These are phyloP conservation scores for Mesembryanthemum crystallinum DNA, from an alignment of 148 eudicot genomes.

Conservation along the genomic window DNA sequence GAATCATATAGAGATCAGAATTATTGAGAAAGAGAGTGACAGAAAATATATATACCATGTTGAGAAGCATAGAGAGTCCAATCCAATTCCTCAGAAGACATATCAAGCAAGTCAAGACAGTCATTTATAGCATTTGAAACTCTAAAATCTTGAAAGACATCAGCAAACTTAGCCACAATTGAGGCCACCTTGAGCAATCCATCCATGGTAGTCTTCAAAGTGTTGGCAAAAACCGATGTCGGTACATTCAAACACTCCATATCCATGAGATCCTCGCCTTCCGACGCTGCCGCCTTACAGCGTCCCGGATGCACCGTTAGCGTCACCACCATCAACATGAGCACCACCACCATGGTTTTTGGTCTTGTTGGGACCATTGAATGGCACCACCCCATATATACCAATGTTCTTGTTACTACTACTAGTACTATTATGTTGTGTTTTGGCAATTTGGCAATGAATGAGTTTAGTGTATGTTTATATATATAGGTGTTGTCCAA, in stretches of 20 bases:
- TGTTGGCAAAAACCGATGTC: constrained; percentile 36
- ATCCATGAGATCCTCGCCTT: constrained; percentile 7
- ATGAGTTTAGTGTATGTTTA: not conserved
- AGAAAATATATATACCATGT: constrained; percentile 20
- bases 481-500: too few relatives aligned
- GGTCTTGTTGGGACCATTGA: not conserved
- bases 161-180: constrained; percentile 38
- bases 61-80: constrained; percentile 61
- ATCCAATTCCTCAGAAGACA: constrained; percentile 56
- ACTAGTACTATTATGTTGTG: not conserved
- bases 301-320: not conserved
- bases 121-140: constrained; percentile 63
- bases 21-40: not conserved
- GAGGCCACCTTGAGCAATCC: constrained; percentile 42
- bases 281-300: not conserved
- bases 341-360: constrained; percentile 8
- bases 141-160: constrained; percentile 49
- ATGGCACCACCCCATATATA: constrained; percentile 2
- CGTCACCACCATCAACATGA: constrained; percentile 2
- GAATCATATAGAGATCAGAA: not conserved
- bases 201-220: constrained; percentile 46
- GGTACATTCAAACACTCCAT: constrained; percentile 52
- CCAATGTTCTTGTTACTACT: too few relatives aligned
- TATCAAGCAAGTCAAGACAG: constrained; percentile 71
- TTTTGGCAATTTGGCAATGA: not conserved